phyloP scores from a whole-genome alignment of 371 early-diverging fungal genomes.

The Rhizopus sp. region DNA sequence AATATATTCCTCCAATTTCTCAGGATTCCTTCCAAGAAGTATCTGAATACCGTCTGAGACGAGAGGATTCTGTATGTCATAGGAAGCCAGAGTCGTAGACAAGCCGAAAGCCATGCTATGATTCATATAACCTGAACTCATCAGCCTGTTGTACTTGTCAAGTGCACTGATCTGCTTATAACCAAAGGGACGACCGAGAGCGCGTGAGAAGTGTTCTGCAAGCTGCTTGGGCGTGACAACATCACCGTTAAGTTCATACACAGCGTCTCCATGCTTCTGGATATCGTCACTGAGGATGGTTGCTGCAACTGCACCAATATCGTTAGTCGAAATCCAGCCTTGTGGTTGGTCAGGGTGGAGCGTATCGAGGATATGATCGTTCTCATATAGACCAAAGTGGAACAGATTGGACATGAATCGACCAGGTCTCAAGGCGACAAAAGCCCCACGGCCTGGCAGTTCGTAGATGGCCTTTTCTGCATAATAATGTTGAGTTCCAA shows the following conservation, averaged over 20 bases:
- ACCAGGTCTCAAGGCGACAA: slow-evolving; percentile 36
- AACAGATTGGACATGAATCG: slow-evolving; percentile 35
- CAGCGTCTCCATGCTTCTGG: slow-evolving; percentile 23
- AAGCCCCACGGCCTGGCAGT: slow-evolving; percentile 21
- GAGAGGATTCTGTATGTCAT: background rate
- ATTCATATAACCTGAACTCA: slow-evolving; percentile 7
- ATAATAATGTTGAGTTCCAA: slow-evolving; percentile 21
- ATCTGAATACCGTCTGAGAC: slow-evolving; percentile 1
- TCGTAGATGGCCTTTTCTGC: slow-evolving; percentile 30
- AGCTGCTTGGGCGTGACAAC: slow-evolving; percentile 7
- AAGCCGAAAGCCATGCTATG: slow-evolving; percentile 11
- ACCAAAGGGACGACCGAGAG: slow-evolving; percentile 14
- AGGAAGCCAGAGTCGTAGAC: background rate
- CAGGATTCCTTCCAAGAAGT: slow-evolving; percentile 18
- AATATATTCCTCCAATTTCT: slow-evolving; percentile 20
- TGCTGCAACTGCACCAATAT: slow-evolving; percentile 32
- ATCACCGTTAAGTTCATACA: slow-evolving; percentile 19
- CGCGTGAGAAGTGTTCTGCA: slow-evolving; percentile 9
- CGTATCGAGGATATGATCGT: slow-evolving; percentile 2
- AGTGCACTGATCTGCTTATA: slow-evolving; percentile 7
- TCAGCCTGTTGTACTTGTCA: slow-evolving; percentile 12
- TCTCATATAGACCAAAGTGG: background rate
- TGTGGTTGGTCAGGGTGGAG: background rate
- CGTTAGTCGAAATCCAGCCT: slow-evolving; percentile 26
- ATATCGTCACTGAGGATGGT: slow-evolving; percentile 19